Conservation (phyloP, 2,329 filamentous ascomycete genomes). For the Drechslerella dactyloides region DNA sequence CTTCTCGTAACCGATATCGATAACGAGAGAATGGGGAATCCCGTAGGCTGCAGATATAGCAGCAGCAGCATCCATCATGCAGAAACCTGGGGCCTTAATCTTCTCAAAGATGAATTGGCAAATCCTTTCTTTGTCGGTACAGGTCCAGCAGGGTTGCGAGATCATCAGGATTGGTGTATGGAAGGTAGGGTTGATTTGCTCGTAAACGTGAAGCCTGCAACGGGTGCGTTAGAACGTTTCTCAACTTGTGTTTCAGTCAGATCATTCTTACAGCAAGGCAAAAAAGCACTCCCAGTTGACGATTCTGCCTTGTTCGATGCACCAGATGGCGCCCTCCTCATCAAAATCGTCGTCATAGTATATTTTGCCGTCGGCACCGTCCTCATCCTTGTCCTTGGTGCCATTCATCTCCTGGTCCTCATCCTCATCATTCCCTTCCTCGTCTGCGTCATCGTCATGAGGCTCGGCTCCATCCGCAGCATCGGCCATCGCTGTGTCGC, state of each 20-base stretch:
- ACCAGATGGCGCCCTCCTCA: slow-evolving; percentile 87
- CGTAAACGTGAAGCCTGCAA: slow-evolving; percentile 72
- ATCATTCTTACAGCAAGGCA: slow-evolving; percentile 69
- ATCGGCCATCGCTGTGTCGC: slow-evolving; percentile 53
- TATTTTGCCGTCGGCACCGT: slow-evolving; percentile 57
- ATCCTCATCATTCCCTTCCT: slow-evolving; percentile 53
- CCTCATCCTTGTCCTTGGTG: slow-evolving; percentile 61
- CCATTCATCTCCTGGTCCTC: slow-evolving; percentile 57
- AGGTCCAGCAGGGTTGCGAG: slow-evolving; percentile 86
- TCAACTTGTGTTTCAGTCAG: background rate
- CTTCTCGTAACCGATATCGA: slow-evolving; percentile 91
- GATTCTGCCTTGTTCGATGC: slow-evolving; percentile 79
- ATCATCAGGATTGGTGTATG: slow-evolving; percentile 94
- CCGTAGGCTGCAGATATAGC: slow-evolving; percentile 84
- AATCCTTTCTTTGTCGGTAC: slow-evolving; percentile 82
- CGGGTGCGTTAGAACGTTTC: slow-evolving; percentile 6
- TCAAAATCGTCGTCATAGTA: slow-evolving; percentile 90
- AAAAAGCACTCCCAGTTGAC: slow-evolving; percentile 92
- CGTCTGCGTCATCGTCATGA: slow-evolving; percentile 53
- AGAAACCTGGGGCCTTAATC: slow-evolving; percentile 91
- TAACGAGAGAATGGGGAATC: slow-evolving; percentile 77
- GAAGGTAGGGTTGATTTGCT: slow-evolving; percentile 84
- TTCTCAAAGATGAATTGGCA: slow-evolving; percentile 97
- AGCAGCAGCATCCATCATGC: slow-evolving; percentile 84
- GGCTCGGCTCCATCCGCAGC: slow-evolving; percentile 57